A percentile compares a stretch with the other conserved stretches of the same genome.
These are phyloP conservation scores for Astrothelium subdiscretum DNA, from an alignment of 495 filamentous ascomycete species.

Conservation along the genomic window DNA sequence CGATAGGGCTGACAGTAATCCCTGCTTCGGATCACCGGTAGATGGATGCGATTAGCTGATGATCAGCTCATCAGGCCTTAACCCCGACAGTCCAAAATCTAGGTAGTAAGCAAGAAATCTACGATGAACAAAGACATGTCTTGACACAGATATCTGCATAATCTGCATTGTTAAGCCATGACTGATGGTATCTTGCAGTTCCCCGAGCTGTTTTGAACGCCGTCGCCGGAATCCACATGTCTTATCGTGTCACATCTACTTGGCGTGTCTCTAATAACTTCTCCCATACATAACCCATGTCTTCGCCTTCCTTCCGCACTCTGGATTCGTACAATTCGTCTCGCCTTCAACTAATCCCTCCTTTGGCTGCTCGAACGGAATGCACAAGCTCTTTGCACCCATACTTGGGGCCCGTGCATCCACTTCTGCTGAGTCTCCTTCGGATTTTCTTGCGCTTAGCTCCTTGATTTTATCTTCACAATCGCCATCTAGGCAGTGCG, in stretches of 20 bases:
- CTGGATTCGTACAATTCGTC: constrained; percentile 82
- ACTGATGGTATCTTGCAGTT: not conserved
- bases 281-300: constrained; percentile 83
- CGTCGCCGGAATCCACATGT: not conserved
- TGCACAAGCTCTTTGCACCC: constrained; percentile 96
- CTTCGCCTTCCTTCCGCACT: constrained; percentile 62
- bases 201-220: not conserved
- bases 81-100: too few relatives aligned
- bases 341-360: constrained; percentile 51
- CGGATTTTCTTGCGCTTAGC: constrained; percentile 57
- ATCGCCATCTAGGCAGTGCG: constrained; percentile 64
- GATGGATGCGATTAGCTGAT: too few relatives aligned
- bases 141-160: too few relatives aligned
- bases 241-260: not conserved
- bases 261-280: constrained; percentile 27
- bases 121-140: too few relatives aligned
- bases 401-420: constrained; percentile 78
- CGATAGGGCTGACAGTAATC: too few relatives aligned
- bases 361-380: constrained; percentile 91
- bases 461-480: constrained; percentile 96
- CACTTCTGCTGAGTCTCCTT: constrained; percentile 49
- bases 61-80: too few relatives aligned
- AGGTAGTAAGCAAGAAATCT: too few relatives aligned
- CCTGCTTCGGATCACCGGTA: too few relatives aligned
- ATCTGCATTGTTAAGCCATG: not conserved